Evolutionary conservation across 371 early-diverging fungal genomes (phyloP), one percentile per base, ranked within the genome.

Genomic region (Mortierella sp.): DNA sequence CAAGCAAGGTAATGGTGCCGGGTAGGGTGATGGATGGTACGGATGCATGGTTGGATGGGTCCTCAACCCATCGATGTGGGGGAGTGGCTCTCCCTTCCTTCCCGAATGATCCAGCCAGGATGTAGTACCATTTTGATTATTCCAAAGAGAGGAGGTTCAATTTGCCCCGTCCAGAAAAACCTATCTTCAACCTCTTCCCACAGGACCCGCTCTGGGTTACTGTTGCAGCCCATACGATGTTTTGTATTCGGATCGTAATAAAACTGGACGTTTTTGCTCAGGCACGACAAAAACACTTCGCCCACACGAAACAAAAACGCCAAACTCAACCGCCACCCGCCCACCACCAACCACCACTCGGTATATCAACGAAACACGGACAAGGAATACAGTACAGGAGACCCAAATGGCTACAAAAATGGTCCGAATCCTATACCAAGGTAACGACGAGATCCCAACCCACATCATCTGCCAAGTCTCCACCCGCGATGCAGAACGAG

Each of bases 401-500:
- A 29, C 12, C 58, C 8, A 6, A 35, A 63, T 35, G 35, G 7
- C 18, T 24, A 10, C 29, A 32, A 32, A 21, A 16, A 81, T 81
- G 84, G 74, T 76, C 38, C 38, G 35, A 44, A 44, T 87, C 35
- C 24, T 78, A 16, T 87, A 87, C 76, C 88, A 87, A 58, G 74
- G 84, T 27, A 87, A 91, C 76, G 89, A 91, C 44, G 91, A 90
- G 75, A 92, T 92, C 55, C 88, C 90, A 14, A 78, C 83, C 2
- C 92, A 92, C 73, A 91, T 93, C 83, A 84, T 84, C 49, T 88
- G 87, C 32, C 78, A 56, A 11, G 91, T 92, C 21, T 81, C 86
- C 41, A 27, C 49, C 1, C 80, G 86, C 70, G 75, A 88, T 44
- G 79, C 87, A 2, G 80, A 87, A 32, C 38, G 72, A 38, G 93